phyloP scores from a whole-genome alignment of 2,329 filamentous ascomycete genomes.

The Davidsoniella eucalypti region DNA sequence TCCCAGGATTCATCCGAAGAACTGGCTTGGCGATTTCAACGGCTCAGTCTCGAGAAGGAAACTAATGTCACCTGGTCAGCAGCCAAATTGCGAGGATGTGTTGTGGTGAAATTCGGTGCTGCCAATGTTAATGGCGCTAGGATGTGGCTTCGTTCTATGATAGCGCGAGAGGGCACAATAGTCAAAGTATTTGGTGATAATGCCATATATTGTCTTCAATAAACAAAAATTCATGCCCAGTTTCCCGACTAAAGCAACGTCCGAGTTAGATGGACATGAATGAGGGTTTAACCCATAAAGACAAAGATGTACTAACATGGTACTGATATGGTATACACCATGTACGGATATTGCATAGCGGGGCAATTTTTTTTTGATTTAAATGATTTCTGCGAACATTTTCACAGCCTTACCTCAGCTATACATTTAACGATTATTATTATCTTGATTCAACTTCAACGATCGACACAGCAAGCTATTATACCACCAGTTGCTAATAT shows the following conservation, averaged over 20 bases:
- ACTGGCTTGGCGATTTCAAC: slow-evolving; percentile 36
- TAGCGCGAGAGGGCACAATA: slow-evolving; percentile 59
- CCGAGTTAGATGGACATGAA: neutral
- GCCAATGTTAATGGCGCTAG: slow-evolving; percentile 65
- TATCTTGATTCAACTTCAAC: neutral
- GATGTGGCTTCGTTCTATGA: slow-evolving; percentile 62
- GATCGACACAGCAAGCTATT: neutral
- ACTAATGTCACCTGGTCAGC: slow-evolving; percentile 65
- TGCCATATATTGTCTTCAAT: slow-evolving; percentile 58
- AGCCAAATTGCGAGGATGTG: slow-evolving; percentile 63
- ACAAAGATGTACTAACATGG: neutral
- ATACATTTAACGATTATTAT: neutral
- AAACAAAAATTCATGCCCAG: slow-evolving; percentile 12
- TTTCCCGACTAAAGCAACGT: neutral
- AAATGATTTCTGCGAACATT: neutral
- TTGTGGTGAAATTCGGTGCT: slow-evolving; percentile 83
- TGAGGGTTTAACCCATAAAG: no score
- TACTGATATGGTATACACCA: neutral
- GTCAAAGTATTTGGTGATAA: slow-evolving; percentile 59
- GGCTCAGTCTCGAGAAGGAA: slow-evolving; percentile 40
- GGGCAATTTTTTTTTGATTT: slow-evolving; percentile 6
- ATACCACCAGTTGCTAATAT: neutral
- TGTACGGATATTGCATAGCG: slow-evolving; percentile 3
- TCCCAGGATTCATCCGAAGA: slow-evolving; percentile 21
- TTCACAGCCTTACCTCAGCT: neutral